Evolutionary conservation across 805 yeast species (phyloP), one percentile per base, ranked within the genome.

Genomic region (Millerago galiae): DNA sequence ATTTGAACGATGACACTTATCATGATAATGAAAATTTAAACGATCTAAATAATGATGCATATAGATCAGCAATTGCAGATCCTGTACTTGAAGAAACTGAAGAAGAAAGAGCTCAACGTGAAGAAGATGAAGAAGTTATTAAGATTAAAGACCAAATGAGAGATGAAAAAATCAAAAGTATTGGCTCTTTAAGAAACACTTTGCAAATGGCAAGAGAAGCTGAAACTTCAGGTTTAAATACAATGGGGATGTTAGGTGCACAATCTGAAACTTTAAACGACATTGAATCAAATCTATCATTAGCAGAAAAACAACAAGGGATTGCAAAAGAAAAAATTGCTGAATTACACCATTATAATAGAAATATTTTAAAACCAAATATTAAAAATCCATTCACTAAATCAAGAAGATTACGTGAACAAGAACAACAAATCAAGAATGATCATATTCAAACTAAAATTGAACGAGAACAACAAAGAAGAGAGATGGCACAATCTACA

Each of bases 201-300:
- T 65, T 93, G 27, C 74, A 74, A 41, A 71, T 79, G 68, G 83
- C 87, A 3, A 74, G 76, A 44, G 82, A 81, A 43, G 89, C 90
- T 2, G 88, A 82, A 55, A 75, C 74, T 46, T 70, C 82, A 6
- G 91, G 88, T 30, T 69, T 81, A 48, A 90, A 91, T 59, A 83
- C 97, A 0, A 64, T 91, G 48, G 97, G 96, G 25, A 78, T 87
- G 78, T 72, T 93, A 38, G 99, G 99, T 21, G 77, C 90, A n/a
- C 98, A 93, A 62, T 80, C 93, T 44, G 96, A 89, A 59, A 72
- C 87, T 38, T 68, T 93, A 49, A 85, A 83, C 60, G 79, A 77
- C 55, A 80, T 90, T 16, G 96, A 93, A 59, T 77, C 77, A 50
- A 81, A 81, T 50, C 67, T 91, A 51, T 77, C 84, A 41, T 66